Percentiles rank a stretch among this genome's conserved stretches.
These are phyloP conservation scores for Chrysosporium keratinophilum DNA, from an alignment of 2,329 filamentous ascomycete genomes.

Conservation along the genomic window DNA sequence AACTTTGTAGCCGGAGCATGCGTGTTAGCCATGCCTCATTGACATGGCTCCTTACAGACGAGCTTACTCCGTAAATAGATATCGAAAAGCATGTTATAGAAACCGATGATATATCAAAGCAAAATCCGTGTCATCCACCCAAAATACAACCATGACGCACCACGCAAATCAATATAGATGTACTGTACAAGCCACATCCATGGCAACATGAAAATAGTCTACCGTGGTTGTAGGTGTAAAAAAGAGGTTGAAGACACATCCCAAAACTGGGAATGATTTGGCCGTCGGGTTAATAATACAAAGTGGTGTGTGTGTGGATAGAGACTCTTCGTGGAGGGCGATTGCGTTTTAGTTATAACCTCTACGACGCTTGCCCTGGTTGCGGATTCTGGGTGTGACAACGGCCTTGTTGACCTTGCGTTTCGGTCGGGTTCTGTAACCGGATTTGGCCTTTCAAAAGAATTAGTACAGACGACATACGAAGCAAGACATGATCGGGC, in stretches of 20 bases:
- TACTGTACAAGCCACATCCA: background rate
- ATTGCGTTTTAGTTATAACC: conserved; percentile 45
- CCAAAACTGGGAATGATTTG: background rate
- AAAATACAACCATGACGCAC: background rate
- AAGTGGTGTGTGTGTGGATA: background rate
- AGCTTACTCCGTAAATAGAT: no score
- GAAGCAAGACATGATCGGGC: conserved; percentile 3
- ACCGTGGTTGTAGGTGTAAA: background rate
- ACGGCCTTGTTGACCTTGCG: conserved; percentile 87
- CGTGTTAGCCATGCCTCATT: no score
- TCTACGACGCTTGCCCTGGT: conserved; percentile 76
- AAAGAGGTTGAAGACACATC: background rate
- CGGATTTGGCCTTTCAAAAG: conserved; percentile 41
- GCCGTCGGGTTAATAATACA: conserved; percentile 5
- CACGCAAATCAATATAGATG: background rate
- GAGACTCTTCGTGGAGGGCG: background rate
- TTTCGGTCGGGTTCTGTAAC: conserved; percentile 81
- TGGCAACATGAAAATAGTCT: background rate
- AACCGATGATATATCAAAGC: background rate
- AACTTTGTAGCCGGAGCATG: no score
- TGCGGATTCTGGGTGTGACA: conserved; percentile 69
- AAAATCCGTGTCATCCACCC: background rate
- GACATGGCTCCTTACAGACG: no score
- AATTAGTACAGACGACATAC: conserved; percentile 13
- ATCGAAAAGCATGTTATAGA: no score